These are phyloP conservation scores for Hawksworthiomyces lignivorus DNA, from an alignment of 2,329 filamentous ascomycete genomes.

Conservation along the genomic window DNA sequence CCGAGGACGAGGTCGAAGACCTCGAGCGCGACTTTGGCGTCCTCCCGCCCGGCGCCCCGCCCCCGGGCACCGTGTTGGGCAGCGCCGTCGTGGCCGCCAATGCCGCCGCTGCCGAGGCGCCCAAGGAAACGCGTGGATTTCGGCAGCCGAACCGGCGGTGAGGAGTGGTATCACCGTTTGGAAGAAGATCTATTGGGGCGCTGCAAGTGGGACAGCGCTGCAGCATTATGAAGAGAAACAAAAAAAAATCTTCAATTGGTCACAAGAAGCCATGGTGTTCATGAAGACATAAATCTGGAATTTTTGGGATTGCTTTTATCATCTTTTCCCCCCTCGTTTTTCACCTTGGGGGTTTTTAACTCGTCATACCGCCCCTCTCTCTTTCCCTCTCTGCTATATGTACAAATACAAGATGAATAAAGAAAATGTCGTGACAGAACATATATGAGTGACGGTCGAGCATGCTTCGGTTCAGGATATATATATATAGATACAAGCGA, in stretches of 20 bases:
- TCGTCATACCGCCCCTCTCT: no score
- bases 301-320: background rate
- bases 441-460: slow-evolving; percentile 3
- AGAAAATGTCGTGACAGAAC: slow-evolving; percentile 2
- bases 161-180: no score
- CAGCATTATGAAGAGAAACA: no score
- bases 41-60: slow-evolving; percentile 4
- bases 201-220: no score
- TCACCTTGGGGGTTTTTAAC: no score
- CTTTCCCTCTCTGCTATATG: background rate
- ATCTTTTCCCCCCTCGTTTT: background rate
- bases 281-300: no score
- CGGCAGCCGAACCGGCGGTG: slow-evolving; percentile 37
- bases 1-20: slow-evolving; percentile 19
- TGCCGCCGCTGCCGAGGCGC: slow-evolving; percentile 1
- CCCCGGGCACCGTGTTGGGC: slow-evolving; percentile 2
- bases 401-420: slow-evolving; percentile 6
- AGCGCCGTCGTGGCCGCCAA: background rate
- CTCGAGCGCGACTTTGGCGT: slow-evolving; percentile 26
- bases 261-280: no score
- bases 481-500: background rate
- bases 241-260: no score
- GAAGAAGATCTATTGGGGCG: no score
- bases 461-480: no score
- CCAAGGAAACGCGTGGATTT: slow-evolving; percentile 35